These are phyloP conservation scores for Carallia brachiata DNA, from an alignment of 345 rosid species.

Conservation along the genomic window DNA sequence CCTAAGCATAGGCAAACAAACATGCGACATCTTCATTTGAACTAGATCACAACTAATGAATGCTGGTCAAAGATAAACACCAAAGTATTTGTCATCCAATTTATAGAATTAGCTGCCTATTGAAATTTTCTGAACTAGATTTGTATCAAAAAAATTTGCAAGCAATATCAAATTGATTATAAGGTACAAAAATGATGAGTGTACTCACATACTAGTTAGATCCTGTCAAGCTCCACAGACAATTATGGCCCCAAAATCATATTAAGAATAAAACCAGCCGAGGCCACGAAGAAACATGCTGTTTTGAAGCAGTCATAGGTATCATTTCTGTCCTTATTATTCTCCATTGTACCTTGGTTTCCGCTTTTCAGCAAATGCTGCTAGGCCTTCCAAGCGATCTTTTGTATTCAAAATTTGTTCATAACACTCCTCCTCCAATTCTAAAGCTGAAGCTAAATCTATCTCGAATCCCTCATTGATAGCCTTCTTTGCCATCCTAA, in stretches of 20 bases:
- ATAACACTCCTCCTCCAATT: constrained; percentile 79
- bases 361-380: constrained; percentile 86
- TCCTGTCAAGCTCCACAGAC: background rate
- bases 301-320: background rate
- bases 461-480: constrained; percentile 62
- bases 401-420: constrained; percentile 50
- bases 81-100: background rate
- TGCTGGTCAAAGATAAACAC: background rate
- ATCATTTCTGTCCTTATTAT: constrained; percentile 18
- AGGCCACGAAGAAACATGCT: background rate
- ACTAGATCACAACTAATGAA: background rate
- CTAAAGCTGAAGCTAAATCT: constrained; percentile 53
- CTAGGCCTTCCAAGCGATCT: constrained; percentile 88
- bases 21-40: background rate
- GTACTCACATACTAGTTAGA: background rate
- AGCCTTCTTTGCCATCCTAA: constrained; percentile 83
- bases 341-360: constrained; percentile 66
- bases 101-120: background rate
- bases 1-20: background rate
- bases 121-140: background rate
- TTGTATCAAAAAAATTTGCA: background rate
- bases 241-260: background rate
- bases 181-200: background rate
- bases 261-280: background rate
- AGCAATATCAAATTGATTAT: background rate